Evolutionary conservation across 257 asterid genomes (phyloP).

Genomic region (Misopates orontium): DNA sequence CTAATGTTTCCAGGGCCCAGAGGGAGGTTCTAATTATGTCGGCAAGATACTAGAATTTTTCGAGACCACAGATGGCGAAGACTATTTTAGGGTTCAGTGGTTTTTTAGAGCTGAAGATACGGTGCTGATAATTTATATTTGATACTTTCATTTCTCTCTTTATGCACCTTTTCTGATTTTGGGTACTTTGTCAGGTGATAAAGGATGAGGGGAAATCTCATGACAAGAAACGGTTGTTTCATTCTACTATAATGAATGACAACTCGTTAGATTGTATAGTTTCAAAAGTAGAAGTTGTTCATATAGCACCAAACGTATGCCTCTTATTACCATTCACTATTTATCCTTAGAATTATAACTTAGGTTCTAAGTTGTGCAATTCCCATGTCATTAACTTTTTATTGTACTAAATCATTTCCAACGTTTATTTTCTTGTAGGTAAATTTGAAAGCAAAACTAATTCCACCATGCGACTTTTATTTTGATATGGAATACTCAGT

Average conservation of each 20-base stretch:
- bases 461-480: constrained; percentile 49
- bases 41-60: constrained; percentile 51
- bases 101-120: constrained; percentile 56
- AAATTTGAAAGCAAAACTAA: constrained; percentile 29
- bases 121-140: constrained; percentile 30
- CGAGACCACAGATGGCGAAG: constrained; percentile 44
- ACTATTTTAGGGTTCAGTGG: constrained; percentile 53
- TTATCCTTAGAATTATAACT: constrained; percentile 6
- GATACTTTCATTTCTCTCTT: constrained; percentile 1
- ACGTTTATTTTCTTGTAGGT: constrained; percentile 34
- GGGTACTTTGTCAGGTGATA: constrained; percentile 36
- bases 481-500: constrained; percentile 51
- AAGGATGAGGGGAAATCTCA: constrained; percentile 42
- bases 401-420: constrained; percentile 21
- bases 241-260: constrained; percentile 51
- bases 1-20: constrained; percentile 39
- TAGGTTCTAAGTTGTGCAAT: not conserved
- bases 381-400: not conserved
- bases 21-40: constrained; percentile 42
- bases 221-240: constrained; percentile 50
- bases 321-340: constrained; percentile 5
- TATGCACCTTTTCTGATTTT: constrained; percentile 15
- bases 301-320: constrained; percentile 43
- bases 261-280: constrained; percentile 48
- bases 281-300: constrained; percentile 53